These are phyloP conservation scores for Dichotomopilus funicola DNA, from an alignment of 2,329 filamentous ascomycete species.

Conservation along the genomic window DNA sequence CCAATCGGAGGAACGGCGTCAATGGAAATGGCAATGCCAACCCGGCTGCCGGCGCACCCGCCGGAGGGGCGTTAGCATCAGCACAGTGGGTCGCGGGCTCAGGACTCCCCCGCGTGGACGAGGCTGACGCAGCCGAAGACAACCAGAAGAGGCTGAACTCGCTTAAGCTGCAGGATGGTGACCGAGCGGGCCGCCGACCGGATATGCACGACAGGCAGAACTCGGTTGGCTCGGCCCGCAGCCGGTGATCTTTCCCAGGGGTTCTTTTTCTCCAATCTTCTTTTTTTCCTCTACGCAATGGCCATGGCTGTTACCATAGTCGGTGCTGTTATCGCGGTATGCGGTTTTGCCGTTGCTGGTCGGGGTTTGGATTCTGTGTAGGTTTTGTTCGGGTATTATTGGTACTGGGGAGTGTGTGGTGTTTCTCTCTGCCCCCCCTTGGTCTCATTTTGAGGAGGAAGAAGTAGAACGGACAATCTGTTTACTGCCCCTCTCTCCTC, in stretches of 20 bases:
- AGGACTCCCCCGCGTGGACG: constrained; percentile 53
- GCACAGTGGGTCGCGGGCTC: constrained; percentile 27
- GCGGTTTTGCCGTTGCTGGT: no score
- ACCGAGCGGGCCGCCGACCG: constrained; percentile 49
- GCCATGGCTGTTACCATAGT: neutral
- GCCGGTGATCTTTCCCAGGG: constrained; percentile 38
- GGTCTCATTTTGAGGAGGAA: no score
- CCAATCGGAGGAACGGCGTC: constrained; percentile 57
- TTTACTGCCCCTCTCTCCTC: no score
- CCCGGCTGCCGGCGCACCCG: constrained; percentile 26
- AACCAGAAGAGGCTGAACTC: constrained; percentile 84
- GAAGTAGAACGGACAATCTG: no score
- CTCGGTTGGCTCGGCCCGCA: constrained; percentile 49
- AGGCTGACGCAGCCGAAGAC: constrained; percentile 75
- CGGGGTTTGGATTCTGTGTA: no score
- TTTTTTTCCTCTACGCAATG: neutral
- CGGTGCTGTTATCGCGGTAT: no score
- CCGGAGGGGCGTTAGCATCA: no score
- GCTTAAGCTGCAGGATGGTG: constrained; percentile 80
- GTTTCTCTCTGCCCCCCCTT: no score
- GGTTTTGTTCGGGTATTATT: no score
- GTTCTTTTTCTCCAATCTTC: neutral
- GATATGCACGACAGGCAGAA: constrained; percentile 53
- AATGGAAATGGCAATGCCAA: constrained; percentile 29
- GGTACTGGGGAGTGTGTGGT: no score